These are phyloP conservation scores for Porphyrellus sp. DNA, from an alignment of 1,284 basidiomycete genomes.

Conservation along the genomic window DNA sequence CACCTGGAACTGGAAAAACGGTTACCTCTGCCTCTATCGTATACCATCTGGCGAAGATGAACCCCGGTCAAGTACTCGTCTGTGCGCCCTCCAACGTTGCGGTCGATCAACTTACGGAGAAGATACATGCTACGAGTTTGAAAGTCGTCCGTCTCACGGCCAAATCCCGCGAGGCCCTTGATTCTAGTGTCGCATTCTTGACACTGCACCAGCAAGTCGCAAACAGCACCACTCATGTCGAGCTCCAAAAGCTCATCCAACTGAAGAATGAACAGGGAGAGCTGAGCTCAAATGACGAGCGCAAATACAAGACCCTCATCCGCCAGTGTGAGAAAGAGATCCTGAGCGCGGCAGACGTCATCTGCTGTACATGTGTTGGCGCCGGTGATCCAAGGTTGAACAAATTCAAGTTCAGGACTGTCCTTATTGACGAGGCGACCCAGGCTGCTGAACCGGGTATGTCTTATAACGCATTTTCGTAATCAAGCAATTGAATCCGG, in stretches of 20 bases:
- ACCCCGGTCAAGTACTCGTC: conserved; percentile 97
- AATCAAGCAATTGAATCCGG: conserved; percentile 13
- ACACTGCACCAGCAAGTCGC: conserved; percentile 97
- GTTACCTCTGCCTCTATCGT: conserved; percentile 99
- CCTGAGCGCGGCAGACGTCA: conserved; percentile 91
- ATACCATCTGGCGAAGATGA: conserved; percentile 99
- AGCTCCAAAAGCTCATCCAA: conserved; percentile 96
- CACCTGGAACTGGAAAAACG: conserved; percentile 98
- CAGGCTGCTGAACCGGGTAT: conserved; percentile 95
- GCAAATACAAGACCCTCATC: conserved; percentile 96
- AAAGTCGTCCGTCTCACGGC: conserved; percentile 98
- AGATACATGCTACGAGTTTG: conserved; percentile 94
- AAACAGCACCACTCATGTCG: conserved; percentile 91
- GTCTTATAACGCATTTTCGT: conserved; percentile 30
- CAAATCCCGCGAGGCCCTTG: conserved; percentile 95
- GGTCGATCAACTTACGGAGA: conserved; percentile 98
- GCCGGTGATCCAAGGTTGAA: conserved; percentile 93
- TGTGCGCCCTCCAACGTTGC: conserved; percentile 99
- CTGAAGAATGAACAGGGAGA: conserved; percentile 98
- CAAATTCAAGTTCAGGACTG: conserved; percentile 98
- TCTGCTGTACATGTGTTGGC: conserved; percentile 98
- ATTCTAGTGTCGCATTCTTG: conserved; percentile 90
- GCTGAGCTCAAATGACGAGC: conserved; percentile 92
- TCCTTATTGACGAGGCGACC: conserved; percentile 97
- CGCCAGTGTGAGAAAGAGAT: conserved; percentile 98